Base-by-base conservation (phyloP, 352 stramenopile genomes). In the Pythium rishiriense region DNA sequence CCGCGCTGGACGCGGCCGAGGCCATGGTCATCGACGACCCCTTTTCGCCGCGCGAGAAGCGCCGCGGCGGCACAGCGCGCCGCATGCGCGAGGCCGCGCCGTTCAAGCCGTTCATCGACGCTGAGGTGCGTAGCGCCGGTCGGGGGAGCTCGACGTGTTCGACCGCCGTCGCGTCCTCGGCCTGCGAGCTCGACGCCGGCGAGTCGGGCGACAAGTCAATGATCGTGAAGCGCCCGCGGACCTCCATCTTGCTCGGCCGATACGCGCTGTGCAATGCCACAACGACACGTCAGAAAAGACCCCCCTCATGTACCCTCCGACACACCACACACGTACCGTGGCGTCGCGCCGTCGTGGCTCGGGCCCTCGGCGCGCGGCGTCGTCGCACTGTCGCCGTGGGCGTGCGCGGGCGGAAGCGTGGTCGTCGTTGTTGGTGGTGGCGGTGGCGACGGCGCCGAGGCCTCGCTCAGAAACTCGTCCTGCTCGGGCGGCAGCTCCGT, bases 181-280 rank as follows among this genome's bases (percentile, higher is more conserved):
- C 9, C 29, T 26, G 62, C 1, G 72, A 53, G 25, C 68, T 68
- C 31, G 62, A 39, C 46, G 74, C 60, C 5, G 78, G 70, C 5
- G 79, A 87, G 49, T 90, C 82, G 0, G 84, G 80, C 10, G 84
- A 91, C 65, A 90, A 46, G 58, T 93, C 84, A 17, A 86, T 93
- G 72, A 93, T 93, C 21, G 82, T 93, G 48, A 93, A 93, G n/a
- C 84, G 73, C 19, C 84, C 84, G 67, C 75, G 81, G 17, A 91
- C 70, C 57, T 89, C 80, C 49, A 81, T 93, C 66, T 89, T 91
- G 24, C 74, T 73, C 7, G 64, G 50, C 15, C 64, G 64, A n/a
- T 35, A 55, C 47, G 58, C 19, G 37, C 57, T 64, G 46, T 4
- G 37, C n/a, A n/a, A n/a, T n/a, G n/a, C n/a, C 31, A 42, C 35